These are phyloP conservation scores for Cryphonectria radicalis DNA, from an alignment of 2,329 filamentous ascomycete species.

Conservation along the genomic window DNA sequence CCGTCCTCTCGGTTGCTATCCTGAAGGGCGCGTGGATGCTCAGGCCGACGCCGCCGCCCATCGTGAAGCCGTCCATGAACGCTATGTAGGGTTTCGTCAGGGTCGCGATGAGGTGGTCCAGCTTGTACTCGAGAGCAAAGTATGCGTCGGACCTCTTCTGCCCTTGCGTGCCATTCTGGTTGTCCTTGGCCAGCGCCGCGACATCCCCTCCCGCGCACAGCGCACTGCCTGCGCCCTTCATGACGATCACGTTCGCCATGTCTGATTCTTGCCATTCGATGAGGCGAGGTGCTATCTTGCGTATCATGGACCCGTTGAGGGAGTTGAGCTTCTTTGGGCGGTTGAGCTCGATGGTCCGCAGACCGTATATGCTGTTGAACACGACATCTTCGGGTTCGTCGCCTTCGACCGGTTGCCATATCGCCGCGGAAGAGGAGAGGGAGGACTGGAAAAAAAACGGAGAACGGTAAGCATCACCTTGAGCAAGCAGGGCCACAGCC, in stretches of 20 bases:
- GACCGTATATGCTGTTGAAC: slow-evolving; percentile 85
- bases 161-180: slow-evolving; percentile 69
- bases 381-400: slow-evolving; percentile 90
- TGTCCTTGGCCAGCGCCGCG: slow-evolving; percentile 73
- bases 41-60: slow-evolving; percentile 95
- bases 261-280: slow-evolving; percentile 95
- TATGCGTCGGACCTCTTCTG: slow-evolving; percentile 79
- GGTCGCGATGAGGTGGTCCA: slow-evolving; percentile 93
- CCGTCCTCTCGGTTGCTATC: slow-evolving; percentile 92
- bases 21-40: slow-evolving; percentile 94
- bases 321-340: slow-evolving; percentile 90
- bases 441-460: slow-evolving; percentile 12
- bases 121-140: slow-evolving; percentile 93
- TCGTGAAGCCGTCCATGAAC: slow-evolving; percentile 97
- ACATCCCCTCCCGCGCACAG: slow-evolving; percentile 97
- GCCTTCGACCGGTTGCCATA: slow-evolving; percentile 57
- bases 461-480: slow-evolving; percentile 23
- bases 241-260: slow-evolving; percentile 87
- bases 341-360: slow-evolving; percentile 93
- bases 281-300: slow-evolving; percentile 88
- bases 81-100: slow-evolving; percentile 92
- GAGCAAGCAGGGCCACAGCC: slow-evolving; percentile 11
- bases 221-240: slow-evolving; percentile 88
- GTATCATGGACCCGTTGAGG: slow-evolving; percentile 90
- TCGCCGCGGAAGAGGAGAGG: slow-evolving; percentile 12